Evolutionary conservation across 1,284 basidiomycete species (phyloP).

Genomic region (Ustilago hordei): DNA sequence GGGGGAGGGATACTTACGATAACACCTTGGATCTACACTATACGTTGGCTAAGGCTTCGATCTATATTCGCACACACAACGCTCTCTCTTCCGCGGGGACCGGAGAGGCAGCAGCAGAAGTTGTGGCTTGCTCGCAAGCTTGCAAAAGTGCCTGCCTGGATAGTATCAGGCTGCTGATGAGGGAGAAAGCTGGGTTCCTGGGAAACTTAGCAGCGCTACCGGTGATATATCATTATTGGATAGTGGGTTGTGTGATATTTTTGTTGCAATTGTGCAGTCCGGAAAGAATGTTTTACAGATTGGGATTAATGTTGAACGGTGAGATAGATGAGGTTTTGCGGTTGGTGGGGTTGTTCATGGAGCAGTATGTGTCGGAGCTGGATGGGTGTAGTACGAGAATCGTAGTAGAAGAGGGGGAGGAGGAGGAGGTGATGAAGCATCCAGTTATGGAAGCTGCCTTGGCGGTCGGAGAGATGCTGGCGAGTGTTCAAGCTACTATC

Average conservation of each 20-base stretch:
- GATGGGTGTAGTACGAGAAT: slow-evolving; percentile 9
- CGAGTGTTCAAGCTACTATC: slow-evolving; percentile 15
- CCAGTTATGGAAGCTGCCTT: slow-evolving; percentile 21
- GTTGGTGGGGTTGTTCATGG: slow-evolving; percentile 5
- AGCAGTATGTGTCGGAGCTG: slow-evolving; percentile 21
- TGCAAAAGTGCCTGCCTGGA: slow-evolving; percentile 25
- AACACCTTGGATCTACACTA: slow-evolving; percentile 24
- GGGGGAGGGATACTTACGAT: slow-evolving; percentile 23
- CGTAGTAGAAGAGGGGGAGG: background rate
- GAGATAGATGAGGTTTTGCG: slow-evolving; percentile 21
- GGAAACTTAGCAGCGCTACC: slow-evolving; percentile 21
- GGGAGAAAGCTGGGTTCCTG: background rate
- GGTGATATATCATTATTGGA: slow-evolving; percentile 30
- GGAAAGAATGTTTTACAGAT: slow-evolving; percentile 13
- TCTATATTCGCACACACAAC: slow-evolving; percentile 10
- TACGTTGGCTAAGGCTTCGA: slow-evolving; percentile 8
- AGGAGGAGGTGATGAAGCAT: slow-evolving; percentile 14
- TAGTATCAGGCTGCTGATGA: slow-evolving; percentile 4
- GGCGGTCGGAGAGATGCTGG: slow-evolving; percentile 12
- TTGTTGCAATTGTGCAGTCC: slow-evolving; percentile 17
- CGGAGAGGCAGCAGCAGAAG: background rate
- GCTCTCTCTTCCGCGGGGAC: too few relatives aligned
- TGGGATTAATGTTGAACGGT: slow-evolving; percentile 14
- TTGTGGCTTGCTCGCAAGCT: background rate
- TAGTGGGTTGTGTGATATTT: slow-evolving; percentile 8